Conservation (phyloP, 148 eudicot genomes). For the Persicaria tinctoria region DNA sequence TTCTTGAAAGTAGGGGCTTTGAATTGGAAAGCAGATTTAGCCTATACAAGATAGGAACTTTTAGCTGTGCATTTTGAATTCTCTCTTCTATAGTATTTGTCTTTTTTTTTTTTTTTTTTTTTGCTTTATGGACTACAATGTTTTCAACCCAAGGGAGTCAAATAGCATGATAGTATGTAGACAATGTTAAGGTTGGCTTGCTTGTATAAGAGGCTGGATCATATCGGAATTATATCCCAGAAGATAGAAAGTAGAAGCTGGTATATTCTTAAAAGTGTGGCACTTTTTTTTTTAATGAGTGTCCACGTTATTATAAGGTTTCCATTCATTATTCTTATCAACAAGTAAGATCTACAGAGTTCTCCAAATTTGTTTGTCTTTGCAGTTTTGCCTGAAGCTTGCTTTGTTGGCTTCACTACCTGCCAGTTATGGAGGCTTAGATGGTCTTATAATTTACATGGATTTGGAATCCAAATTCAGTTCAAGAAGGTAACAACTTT, state of each 20-base stretch:
- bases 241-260: background rate
- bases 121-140: background rate
- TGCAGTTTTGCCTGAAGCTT: conserved; percentile 86
- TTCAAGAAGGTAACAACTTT: conserved; percentile 57
- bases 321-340: background rate
- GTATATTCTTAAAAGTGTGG: background rate
- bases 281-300: background rate
- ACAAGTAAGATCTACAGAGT: background rate
- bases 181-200: background rate
- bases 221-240: background rate
- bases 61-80: background rate
- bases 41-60: background rate
- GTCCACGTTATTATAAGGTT: background rate
- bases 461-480: conserved; percentile 88
- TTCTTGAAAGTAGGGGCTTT: background rate
- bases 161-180: background rate
- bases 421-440: conserved; percentile 65
- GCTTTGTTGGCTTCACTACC: conserved; percentile 79
- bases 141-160: background rate
- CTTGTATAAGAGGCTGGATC: background rate
- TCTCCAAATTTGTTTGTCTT: conserved; percentile 9
- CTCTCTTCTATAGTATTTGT: background rate
- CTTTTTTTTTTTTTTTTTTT: background rate
- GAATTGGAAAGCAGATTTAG: background rate
- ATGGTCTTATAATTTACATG: conserved; percentile 71